Percentiles rank a stretch among this genome's conserved stretches.
Evolutionary conservation across 805 yeast species (phyloP).

Genomic region (Lachancea nothofagi): DNA sequence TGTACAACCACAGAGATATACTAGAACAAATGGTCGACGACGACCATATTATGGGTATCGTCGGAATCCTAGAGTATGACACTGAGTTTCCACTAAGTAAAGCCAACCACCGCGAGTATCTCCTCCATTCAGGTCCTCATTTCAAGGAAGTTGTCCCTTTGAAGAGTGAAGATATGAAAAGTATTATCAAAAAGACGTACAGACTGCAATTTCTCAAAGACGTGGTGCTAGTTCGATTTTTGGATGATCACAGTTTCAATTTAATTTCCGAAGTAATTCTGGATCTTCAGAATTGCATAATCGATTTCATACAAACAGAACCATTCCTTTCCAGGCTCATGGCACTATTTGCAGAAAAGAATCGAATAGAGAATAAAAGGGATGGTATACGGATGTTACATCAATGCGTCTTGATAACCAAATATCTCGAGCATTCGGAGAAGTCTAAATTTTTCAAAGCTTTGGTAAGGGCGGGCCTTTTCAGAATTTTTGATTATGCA

Average conservation of each 20-base stretch:
- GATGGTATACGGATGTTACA: slow-evolving; percentile 76
- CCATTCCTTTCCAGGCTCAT: slow-evolving; percentile 56
- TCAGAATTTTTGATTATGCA: slow-evolving; percentile 67
- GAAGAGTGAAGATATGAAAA: slow-evolving; percentile 42
- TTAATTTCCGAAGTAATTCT: slow-evolving; percentile 44
- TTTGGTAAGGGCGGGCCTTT: slow-evolving; percentile 62
- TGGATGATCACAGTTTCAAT: slow-evolving; percentile 76
- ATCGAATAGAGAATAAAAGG: slow-evolving; percentile 35
- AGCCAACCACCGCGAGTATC: slow-evolving; percentile 70
- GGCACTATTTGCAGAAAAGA: slow-evolving; percentile 39
- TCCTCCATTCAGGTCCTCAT: slow-evolving; percentile 42
- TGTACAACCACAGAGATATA: slow-evolving; percentile 64
- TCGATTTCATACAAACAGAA: slow-evolving; percentile 30
- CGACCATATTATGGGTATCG: slow-evolving; percentile 48
- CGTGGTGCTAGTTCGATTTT: slow-evolving; percentile 71
- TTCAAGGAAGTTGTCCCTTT: slow-evolving; percentile 72
- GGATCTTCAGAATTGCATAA: slow-evolving; percentile 31
- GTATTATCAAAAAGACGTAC: slow-evolving; percentile 66
- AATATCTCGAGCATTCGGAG: slow-evolving; percentile 58
- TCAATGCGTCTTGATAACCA: slow-evolving; percentile 73
- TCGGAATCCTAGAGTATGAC: slow-evolving; percentile 85
- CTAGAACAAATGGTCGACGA: slow-evolving; percentile 55
- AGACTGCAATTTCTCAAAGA: slow-evolving; percentile 78
- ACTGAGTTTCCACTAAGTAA: slow-evolving; percentile 76
- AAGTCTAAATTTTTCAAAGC: slow-evolving; percentile 58